Conservation (phyloP, 225 moss, liverwort and hornwort genomes). For the Physcomitrium patens region DNA sequence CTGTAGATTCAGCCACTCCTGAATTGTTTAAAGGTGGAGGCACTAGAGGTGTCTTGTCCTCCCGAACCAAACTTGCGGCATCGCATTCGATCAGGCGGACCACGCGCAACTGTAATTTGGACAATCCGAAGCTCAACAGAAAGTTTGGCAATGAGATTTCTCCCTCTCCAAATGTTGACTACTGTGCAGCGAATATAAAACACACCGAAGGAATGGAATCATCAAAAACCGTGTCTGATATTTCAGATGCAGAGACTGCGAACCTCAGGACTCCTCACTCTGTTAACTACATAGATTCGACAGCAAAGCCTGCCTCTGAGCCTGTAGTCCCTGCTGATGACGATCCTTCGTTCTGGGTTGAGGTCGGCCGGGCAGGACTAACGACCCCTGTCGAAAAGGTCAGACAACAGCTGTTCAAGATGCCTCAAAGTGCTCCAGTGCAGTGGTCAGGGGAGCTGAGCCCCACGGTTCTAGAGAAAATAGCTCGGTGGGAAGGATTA, state of each 20-base stretch:
- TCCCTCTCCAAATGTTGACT: conserved; percentile 2
- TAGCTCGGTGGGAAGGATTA: conserved; percentile 62
- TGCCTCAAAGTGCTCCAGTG: conserved; percentile 17
- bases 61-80: conserved; percentile 30
- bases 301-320: conserved; percentile 25
- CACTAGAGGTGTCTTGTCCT: conserved; percentile 19
- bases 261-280: conserved; percentile 34
- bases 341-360: conserved; percentile 22
- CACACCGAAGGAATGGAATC: conserved; percentile 26
- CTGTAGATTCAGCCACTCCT: conserved; percentile 35
- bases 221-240: conserved; percentile 40
- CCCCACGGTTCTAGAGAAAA: conserved; percentile 58
- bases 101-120: conserved; percentile 38
- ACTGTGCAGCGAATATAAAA: conserved; percentile 31
- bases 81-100: conserved; percentile 38
- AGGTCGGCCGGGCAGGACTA: conserved; percentile 42
- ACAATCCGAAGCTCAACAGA: conserved; percentile 15
- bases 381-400: conserved; percentile 57
- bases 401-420: conserved; percentile 28
- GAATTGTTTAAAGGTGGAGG: too few relatives aligned
- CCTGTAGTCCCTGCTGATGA: conserved; percentile 12
- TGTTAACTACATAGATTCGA: conserved; percentile 39
- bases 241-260: conserved; percentile 38
- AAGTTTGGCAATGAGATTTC: conserved; percentile 27
- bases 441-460: conserved; percentile 46